A percentile compares a stretch with the other conserved stretches of the same genome.
These are phyloP conservation scores for Cyclotella kingstonii DNA, from an alignment of 108 stramenopile genomes.

Conservation along the genomic window DNA sequence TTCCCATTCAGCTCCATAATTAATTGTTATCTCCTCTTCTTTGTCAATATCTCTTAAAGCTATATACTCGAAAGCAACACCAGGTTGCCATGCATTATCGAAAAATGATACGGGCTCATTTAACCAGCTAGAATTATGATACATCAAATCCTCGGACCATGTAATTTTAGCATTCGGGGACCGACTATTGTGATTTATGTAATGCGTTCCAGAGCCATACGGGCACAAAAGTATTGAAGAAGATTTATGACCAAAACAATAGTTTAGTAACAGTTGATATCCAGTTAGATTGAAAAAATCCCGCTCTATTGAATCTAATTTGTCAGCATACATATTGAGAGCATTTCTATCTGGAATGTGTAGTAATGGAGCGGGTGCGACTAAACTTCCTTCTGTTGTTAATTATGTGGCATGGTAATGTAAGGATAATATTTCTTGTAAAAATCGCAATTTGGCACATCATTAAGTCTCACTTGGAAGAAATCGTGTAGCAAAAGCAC, in stretches of 20 bases:
- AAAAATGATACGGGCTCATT: constrained; percentile 30
- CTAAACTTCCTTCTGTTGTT: constrained; percentile 19
- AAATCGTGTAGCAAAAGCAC: constrained; percentile 53
- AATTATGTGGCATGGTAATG: too few species aligned
- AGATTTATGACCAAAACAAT: constrained; percentile 68
- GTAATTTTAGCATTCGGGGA: constrained; percentile 50
- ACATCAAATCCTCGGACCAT: constrained; percentile 30
- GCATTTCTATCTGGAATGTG: constrained; percentile 33
- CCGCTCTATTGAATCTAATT: constrained; percentile 5
- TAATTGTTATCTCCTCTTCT: constrained; percentile 65
- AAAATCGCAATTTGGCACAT: too few species aligned
- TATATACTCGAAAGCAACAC: constrained; percentile 50
- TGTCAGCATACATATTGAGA: constrained; percentile 49
- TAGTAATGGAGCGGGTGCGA: constrained; percentile 24
- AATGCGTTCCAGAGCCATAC: constrained; percentile 56
- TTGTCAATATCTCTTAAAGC: constrained; percentile 54
- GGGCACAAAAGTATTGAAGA: constrained; percentile 63
- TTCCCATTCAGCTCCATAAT: constrained; percentile 68
- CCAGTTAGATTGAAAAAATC: constrained; percentile 26
- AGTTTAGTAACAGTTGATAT: constrained; percentile 65
- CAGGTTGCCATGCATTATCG: constrained; percentile 14
- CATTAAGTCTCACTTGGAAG: constrained; percentile 21
- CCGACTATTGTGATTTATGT: constrained; percentile 59
- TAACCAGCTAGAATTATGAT: constrained; percentile 35
- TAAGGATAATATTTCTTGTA: too few species aligned